A percentile compares a stretch with the other conserved stretches of the same genome.
These are phyloP conservation scores for Hyphodiscus sp. DNA, from an alignment of 2,329 filamentous ascomycete species.

Conservation along the genomic window DNA sequence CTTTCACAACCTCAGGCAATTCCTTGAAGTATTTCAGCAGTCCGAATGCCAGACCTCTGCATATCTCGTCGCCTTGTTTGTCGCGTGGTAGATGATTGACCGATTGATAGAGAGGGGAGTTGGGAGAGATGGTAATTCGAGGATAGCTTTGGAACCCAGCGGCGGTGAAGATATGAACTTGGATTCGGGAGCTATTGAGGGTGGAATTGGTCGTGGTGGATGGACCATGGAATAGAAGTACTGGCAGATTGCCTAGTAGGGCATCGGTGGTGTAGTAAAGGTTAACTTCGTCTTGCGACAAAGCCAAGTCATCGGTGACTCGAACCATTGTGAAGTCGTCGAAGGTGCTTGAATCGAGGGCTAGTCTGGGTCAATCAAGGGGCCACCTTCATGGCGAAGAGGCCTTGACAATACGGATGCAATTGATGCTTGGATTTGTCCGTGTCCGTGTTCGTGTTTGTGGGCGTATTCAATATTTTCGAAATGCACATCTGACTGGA, in stretches of 20 bases:
- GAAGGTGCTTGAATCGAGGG: conserved; percentile 7
- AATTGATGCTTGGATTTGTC: conserved; percentile 5
- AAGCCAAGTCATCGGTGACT: conserved; percentile 67
- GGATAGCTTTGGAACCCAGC: conserved; percentile 86
- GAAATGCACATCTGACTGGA: not conserved
- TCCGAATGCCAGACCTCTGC: conserved; percentile 83
- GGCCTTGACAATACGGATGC: conserved; percentile 7
- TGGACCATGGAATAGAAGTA: conserved; percentile 87
- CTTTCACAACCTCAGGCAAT: conserved; percentile 70
- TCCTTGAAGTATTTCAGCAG: conserved; percentile 93
- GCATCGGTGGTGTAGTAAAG: conserved; percentile 89
- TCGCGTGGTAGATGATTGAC: conserved; percentile 87
- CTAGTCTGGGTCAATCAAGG: conserved; percentile 22
- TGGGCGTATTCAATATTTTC: not conserved
- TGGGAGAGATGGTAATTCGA: conserved; percentile 87
- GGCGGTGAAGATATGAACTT: conserved; percentile 85
- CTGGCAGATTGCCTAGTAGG: conserved; percentile 69
- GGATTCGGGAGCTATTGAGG: conserved; percentile 85
- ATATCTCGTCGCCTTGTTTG: conserved; percentile 91
- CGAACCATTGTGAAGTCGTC: conserved; percentile 62
- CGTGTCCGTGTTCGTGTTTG: conserved; percentile 3
- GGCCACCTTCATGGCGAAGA: conserved; percentile 22
- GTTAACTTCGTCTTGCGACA: conserved; percentile 74
- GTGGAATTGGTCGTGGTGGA: conserved; percentile 84
- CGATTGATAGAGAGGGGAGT: conserved; percentile 82